phyloP scores from a whole-genome alignment of 768 basidiomycete species.

The Hericium rajendrae region DNA sequence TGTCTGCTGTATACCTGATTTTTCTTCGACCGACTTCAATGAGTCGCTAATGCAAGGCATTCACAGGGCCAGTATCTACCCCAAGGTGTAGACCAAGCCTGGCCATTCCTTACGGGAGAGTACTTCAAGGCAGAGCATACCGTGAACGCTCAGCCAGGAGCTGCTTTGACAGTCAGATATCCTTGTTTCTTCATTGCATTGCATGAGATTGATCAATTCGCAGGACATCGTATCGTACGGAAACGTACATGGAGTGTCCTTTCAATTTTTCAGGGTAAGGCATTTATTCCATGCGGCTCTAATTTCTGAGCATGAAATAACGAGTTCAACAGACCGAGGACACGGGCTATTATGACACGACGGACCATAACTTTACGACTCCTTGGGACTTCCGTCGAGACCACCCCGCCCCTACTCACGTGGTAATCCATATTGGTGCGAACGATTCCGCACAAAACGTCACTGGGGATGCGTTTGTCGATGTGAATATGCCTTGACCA shows the following conservation, averaged over 20 bases:
- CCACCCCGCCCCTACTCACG: conserved; percentile 35
- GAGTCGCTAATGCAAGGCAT: not conserved
- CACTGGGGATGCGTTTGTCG: conserved; percentile 32
- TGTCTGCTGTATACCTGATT: conserved; percentile 35
- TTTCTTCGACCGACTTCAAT: not conserved
- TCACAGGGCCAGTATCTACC: conserved; percentile 44
- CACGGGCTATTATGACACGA: conserved; percentile 41
- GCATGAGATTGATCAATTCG: not conserved
- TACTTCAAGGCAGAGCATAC: conserved; percentile 42
- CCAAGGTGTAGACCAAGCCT: conserved; percentile 45
- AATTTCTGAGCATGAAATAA: not conserved
- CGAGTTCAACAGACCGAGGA: conserved; percentile 37
- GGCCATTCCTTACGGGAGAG: conserved; percentile 44
- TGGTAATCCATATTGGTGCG: conserved; percentile 51
- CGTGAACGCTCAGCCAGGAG: conserved; percentile 46
- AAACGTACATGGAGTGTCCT: conserved; percentile 43
- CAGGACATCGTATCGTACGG: conserved; percentile 44
- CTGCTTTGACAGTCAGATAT: conserved; percentile 23
- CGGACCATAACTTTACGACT: conserved; percentile 51
- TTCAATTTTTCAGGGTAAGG: conserved; percentile 37
- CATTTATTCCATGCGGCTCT: not conserved
- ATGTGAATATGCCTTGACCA: conserved; percentile 21
- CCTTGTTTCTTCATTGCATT: conserved; percentile 21
- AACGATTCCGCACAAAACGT: conserved; percentile 48
- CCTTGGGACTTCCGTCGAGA: conserved; percentile 47